Evolutionary conservation across 2,329 filamentous ascomycete species (phyloP), one percentile per base, ranked within the genome.

Genomic region (Phoma sp.): DNA sequence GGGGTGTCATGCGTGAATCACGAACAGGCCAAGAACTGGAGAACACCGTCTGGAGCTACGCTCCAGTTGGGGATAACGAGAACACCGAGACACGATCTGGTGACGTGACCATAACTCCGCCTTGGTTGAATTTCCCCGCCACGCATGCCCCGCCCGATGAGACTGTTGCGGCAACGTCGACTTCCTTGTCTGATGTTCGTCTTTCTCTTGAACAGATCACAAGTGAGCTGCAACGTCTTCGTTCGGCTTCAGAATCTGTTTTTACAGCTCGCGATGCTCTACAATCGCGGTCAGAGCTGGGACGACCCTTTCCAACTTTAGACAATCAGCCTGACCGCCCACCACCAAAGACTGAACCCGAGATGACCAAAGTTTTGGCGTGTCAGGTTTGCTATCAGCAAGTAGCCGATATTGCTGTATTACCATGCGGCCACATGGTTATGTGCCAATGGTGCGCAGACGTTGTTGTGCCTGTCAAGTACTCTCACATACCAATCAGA

Each of bases 361-460:
- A 82, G 39, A 75, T 84, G 77, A 80, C 70, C 4, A 70, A 80
- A 35, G 79, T 77, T 29, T 66, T 85, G 25, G 77, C 81, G 37
- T 85, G 82, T 59, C 78, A 80, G 55, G 75, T 83, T 14, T 85
- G 82, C 63, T 81, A 82, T 60, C 74, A 74, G 8, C 82, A 84
- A 62, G 43, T 80, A 2, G 79, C 82, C 0, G 79, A 83, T 55
- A 79, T 79, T 6, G 81, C 79, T 2, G 69, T 82, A 14, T 60
- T 84, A 32, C 82, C 82, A 0, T 85, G 82, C 55, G 82, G 82
- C 0, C 82, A 84, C 64, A 74, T 83, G 57, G 75, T 80, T 30
- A 80, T 84, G 74, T 84, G 82, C 62, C 70, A 76, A 35, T 84
- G 81, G 81, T 84, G 82, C 59, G 80, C 80, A 3, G 79, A 82